A percentile compares a stretch with the other conserved stretches of the same genome.
phyloP scores from a whole-genome alignment of 768 basidiomycete genomes.

The Asterophora parasitica region DNA sequence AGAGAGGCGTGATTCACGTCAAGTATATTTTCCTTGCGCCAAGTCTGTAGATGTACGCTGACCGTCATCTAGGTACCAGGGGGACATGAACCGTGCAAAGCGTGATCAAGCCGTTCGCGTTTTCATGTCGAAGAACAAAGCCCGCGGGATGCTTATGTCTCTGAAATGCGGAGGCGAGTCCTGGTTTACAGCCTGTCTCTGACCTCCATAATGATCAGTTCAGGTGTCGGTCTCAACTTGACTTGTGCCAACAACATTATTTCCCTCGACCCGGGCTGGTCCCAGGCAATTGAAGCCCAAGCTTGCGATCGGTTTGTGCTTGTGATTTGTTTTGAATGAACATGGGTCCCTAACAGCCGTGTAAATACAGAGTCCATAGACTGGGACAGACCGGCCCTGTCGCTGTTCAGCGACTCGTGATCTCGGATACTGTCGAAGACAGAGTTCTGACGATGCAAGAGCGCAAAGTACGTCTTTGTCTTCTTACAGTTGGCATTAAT shows the following conservation, averaged over 20 bases:
- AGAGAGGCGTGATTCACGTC: slow-evolving; percentile 47
- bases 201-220: not conserved
- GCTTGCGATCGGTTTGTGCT: slow-evolving; percentile 44
- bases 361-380: slow-evolving; percentile 36
- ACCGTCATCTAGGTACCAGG: slow-evolving; percentile 45
- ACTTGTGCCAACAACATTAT: slow-evolving; percentile 63
- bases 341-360: not conserved
- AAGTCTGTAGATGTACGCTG: not conserved
- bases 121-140: slow-evolving; percentile 59
- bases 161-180: slow-evolving; percentile 56
- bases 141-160: slow-evolving; percentile 57
- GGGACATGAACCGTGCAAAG: slow-evolving; percentile 48
- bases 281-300: slow-evolving; percentile 56
- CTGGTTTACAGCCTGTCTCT: not conserved
- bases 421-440: slow-evolving; percentile 60
- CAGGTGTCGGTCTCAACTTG: slow-evolving; percentile 51
- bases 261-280: slow-evolving; percentile 61
- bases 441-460: slow-evolving; percentile 63
- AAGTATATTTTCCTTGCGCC: slow-evolving; percentile 32
- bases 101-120: slow-evolving; percentile 51
- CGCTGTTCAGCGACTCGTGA: slow-evolving; percentile 51
- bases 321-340: slow-evolving; percentile 11
- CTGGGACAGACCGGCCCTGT: slow-evolving; percentile 53
- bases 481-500: not conserved
- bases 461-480: slow-evolving; percentile 39